Base-by-base conservation (phyloP, 768 basidiomycete species). In the Asterophora lycoperdoides region DNA sequence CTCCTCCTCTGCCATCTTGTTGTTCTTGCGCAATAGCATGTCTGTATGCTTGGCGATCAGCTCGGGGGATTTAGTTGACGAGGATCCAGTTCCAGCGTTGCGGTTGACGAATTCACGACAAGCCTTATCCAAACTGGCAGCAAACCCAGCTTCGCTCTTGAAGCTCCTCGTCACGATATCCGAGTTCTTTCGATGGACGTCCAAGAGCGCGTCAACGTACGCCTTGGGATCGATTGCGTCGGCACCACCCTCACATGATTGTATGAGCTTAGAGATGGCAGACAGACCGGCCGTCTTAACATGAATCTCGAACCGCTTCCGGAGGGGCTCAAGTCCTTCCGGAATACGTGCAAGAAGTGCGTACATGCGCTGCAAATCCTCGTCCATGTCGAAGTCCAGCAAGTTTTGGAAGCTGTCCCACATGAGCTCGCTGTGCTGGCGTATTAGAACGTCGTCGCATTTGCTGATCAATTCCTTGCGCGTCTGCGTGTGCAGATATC, bases 311-410 rank as follows among this genome's bases (percentile, higher is more conserved):
- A 98, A 98, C 59, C 84, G 85, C 77, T 89, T 92, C 64, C 94
- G 80, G 52, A 98, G 69, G 0, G 93, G 93, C 60, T 97, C 93
- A 49, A 98, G 72, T 28, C 96, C 96, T 60, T 93, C 88, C 10
- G 84, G 83, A 47, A 97, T 96, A 32, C 96, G 86, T n/a, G 89
- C 86, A 19, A 98, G 76, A 13, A 98, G 77, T 10, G 89, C 80
- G 75, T 97, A 99, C 93, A 98, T 97, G 48, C 95, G 81, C 57
- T 93, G 92, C 28, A 99, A 78, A 64, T 99, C 96, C 64, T 95
- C 91, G 55, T 94, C 89, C 69, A 95, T 88, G 67, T 98, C 95
- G 67, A 81, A 94, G 64, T 98, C 95, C 56, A 95, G 84, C 48
- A 94, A 64, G 28, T 72, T 78, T 68, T 97, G 93, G 80, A 99